Evolutionary conservation across 1,139 yeast genomes (phyloP), one percentile per base, ranked within the genome.

Genomic region (Debaryomycetaceae sp.): DNA sequence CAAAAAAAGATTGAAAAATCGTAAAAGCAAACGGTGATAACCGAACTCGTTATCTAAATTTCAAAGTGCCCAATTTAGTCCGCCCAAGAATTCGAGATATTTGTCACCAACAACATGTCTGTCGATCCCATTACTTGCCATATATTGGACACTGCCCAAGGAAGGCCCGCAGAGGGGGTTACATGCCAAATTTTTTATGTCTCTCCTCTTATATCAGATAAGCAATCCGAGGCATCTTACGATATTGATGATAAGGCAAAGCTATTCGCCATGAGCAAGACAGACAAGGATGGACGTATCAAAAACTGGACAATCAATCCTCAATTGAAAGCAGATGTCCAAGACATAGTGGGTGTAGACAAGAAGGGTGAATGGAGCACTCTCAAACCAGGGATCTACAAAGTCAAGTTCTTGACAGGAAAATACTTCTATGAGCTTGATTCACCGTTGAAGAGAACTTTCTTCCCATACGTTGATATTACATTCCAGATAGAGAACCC

Each of bases 381-480:
- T 1, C 63, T 83, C 43, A 61, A 56, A 9, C 76, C 84, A 0
- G 96, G 96, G 0, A 61, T 79, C 35, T 87, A 88, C 66, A 84
- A 81, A 64, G 83, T 87, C 55, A 74, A 87, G 57, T 88, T 88
- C 61, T 81, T 84, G 47, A 85, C 95, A 0, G 83, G 84, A 5
- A 76, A 77, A 44, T 87, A 88, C 62, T 83, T 87, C 58, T 59
- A 58, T 48, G 56, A 61, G 42, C 49, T 63, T 35, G 60, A 62
- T 22, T 57, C 60, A 34, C 23, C 34, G 5, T 47, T 51, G 6
- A 51, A 57, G 9, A 58, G 77, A 47, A 81, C 87, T 0, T 89
- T 89, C 62, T 89, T 88, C 70, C 97, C 97, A 0, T 85, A 77
- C 58, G 88, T 88, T 6, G 97, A 89, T 49, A 86, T 89, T 40